A percentile compares a stretch with the other conserved stretches of the same genome.
Evolutionary conservation across 441 rosid species (phyloP).

Genomic region (Francoa sonchifolia): DNA sequence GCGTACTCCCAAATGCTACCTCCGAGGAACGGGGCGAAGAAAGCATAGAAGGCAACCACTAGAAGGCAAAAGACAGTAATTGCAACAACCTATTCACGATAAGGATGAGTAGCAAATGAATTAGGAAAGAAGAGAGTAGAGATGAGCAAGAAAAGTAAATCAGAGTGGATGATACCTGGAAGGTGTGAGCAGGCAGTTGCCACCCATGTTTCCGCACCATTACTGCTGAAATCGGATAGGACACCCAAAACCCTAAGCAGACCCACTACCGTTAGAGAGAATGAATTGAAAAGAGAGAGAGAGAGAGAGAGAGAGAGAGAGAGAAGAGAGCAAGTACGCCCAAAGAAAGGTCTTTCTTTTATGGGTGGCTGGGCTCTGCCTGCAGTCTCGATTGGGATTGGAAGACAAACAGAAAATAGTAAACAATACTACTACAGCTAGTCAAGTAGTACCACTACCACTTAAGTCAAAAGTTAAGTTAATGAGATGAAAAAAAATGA

Average conservation of each 20-base stretch:
- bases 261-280: background rate
- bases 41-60: slow-evolving; percentile 61
- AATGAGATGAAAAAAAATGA: no score
- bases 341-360: background rate
- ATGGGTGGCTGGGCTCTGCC: background rate
- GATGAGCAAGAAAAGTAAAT: background rate
- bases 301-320: background rate
- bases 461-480: no score
- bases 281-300: background rate
- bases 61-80: slow-evolving; percentile 62
- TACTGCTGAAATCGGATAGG: slow-evolving; percentile 18
- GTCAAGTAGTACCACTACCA: no score
- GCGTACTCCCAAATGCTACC: slow-evolving; percentile 52
- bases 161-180: slow-evolving; percentile 34
- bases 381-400: background rate
- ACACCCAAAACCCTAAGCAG: slow-evolving; percentile 22
- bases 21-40: slow-evolving; percentile 61
- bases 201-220: slow-evolving; percentile 96
- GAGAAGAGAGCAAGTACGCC: background rate
- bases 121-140: background rate
- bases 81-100: slow-evolving; percentile 47
- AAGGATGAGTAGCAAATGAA: slow-evolving; percentile 2
- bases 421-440: no score
- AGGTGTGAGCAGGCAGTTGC: slow-evolving; percentile 92
- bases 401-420: no score